A percentile compares a stretch with the other conserved stretches of the same genome.
Conservation (phyloP, 2,329 filamentous ascomycete species). For the Cladorrhinum sp. region DNA sequence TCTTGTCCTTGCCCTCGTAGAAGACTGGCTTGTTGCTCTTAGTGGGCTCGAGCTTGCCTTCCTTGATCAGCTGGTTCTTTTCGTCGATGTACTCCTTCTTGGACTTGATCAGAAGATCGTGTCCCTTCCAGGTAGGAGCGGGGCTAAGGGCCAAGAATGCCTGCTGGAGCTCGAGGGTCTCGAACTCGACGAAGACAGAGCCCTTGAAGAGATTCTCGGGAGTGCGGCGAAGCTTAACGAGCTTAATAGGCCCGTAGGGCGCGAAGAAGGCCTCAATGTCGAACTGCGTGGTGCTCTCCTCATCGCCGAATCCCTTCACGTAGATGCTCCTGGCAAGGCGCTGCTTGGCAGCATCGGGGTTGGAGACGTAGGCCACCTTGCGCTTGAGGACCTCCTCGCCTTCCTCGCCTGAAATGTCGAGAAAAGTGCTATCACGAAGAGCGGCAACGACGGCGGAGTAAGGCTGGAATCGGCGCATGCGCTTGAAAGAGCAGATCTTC, state of each 20-base stretch:
- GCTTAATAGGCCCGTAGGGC: conserved; percentile 72
- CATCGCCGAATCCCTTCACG: conserved; percentile 88
- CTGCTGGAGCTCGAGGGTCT: conserved; percentile 71
- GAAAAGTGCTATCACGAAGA: conserved; percentile 69
- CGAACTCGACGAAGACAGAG: conserved; percentile 93
- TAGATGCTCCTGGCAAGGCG: conserved; percentile 74
- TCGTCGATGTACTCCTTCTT: conserved; percentile 85
- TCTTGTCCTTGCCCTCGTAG: conserved; percentile 43
- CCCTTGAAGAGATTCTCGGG: conserved; percentile 81
- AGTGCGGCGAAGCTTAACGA: conserved; percentile 80
- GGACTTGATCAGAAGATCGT: conserved; percentile 76
- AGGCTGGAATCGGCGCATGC: conserved; percentile 93
- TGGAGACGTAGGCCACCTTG: conserved; percentile 66
- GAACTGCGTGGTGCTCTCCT: conserved; percentile 81
- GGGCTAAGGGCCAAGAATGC: conserved; percentile 78
- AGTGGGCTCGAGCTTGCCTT: conserved; percentile 65
- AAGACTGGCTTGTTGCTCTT: conserved; percentile 41
- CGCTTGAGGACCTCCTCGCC: conserved; percentile 71
- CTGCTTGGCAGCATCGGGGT: conserved; percentile 58
- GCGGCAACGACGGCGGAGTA: conserved; percentile 80
- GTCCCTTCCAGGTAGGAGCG: conserved; percentile 78
- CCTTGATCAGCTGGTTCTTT: conserved; percentile 68
- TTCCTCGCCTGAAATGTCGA: conserved; percentile 72
- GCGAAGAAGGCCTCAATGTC: conserved; percentile 92
- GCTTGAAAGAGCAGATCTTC: conserved; percentile 81